Conservation (phyloP, 2,329 filamentous ascomycete species). For the Nothophaeocryptopus gaeumannii region DNA sequence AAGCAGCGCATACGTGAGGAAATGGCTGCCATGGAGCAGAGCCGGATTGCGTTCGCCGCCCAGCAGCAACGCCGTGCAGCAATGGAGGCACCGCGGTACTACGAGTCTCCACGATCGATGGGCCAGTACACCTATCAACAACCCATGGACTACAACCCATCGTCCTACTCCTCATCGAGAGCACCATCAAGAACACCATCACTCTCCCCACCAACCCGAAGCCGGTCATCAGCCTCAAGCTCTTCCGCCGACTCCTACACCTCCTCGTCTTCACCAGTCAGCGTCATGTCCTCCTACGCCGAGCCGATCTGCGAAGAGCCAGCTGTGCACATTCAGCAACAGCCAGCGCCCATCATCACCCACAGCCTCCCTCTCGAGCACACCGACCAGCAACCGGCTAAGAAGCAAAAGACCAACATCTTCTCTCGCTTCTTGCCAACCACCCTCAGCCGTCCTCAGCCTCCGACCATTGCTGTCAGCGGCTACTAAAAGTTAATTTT, state of each 20-base stretch:
- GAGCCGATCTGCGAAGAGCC: constrained; percentile 29
- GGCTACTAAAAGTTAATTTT: constrained; percentile 18
- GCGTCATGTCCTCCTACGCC: constrained; percentile 35
- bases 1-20: constrained; percentile 48
- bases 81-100: constrained; percentile 30
- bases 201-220: constrained; percentile 47
- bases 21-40: constrained; percentile 32
- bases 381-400: constrained; percentile 32
- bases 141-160: constrained; percentile 28
- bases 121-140: constrained; percentile 29
- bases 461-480: constrained; percentile 13
- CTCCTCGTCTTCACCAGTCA: constrained; percentile 34
- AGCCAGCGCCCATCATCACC: constrained; percentile 21
- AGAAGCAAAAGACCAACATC: constrained; percentile 39
- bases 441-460: constrained; percentile 22
- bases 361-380: constrained; percentile 29
- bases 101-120: constrained; percentile 38
- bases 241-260: constrained; percentile 35
- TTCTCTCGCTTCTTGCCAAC: constrained; percentile 38
- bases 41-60: constrained; percentile 36
- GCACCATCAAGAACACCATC: constrained; percentile 49
- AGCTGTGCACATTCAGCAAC: constrained; percentile 36
- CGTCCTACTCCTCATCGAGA: constrained; percentile 30
- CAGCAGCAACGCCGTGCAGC: constrained; percentile 36
- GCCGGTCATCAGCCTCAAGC: constrained; percentile 36